Evolutionary conservation across 2,329 filamentous ascomycete genomes (phyloP), one percentile per base, ranked within the genome.

Genomic region (Cladophialophora psammophila): DNA sequence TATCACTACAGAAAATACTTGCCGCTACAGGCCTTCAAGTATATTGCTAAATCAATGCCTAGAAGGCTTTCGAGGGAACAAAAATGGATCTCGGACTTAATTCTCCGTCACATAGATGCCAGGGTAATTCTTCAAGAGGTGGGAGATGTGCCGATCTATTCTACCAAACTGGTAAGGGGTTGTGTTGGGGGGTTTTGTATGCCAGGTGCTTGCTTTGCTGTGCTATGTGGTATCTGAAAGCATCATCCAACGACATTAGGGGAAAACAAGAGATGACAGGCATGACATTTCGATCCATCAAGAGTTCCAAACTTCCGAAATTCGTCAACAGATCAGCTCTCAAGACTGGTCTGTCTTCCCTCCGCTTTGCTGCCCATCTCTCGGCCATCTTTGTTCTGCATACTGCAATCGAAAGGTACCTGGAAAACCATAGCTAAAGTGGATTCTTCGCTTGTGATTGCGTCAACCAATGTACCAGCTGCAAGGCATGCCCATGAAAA

Each of bases 401-500:
- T 26, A 10, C 18, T 26, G 3, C 5, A 26, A 9, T 50, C 18
- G 10, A 18, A 20, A 18, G 18, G 6, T 31, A 31, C 12, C 20
- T 26, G 26, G 20, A 13, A 20, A 31, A 12, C 9, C 32, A 9
- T 34, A 60, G n/a, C 18, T 5, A 50, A 50, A 26, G 57, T 50
- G 9, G 32, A 18, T n/a, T 31, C 56, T 18, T 50, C 26, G 15
- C 42, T 4, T 32, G 3, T 18, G 15, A 13, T n/a, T 42, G 57
- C 57, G 38, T 34, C 13, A 31, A 31, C 45, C 36, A 32, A 40
- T 35, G 52, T 54, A 53, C 32, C 59, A 61, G n/a, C 32, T 40
- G 31, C 48, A 61, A 10, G 45, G 59, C 4, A 61, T 53, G 31
- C 59, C 59, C 15, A 20, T 40, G n/a, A 61, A 5, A 36, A 61